These are phyloP conservation scores for Trifolium subterraneum DNA, from an alignment of 306 rosid genomes.

Conservation along the genomic window DNA sequence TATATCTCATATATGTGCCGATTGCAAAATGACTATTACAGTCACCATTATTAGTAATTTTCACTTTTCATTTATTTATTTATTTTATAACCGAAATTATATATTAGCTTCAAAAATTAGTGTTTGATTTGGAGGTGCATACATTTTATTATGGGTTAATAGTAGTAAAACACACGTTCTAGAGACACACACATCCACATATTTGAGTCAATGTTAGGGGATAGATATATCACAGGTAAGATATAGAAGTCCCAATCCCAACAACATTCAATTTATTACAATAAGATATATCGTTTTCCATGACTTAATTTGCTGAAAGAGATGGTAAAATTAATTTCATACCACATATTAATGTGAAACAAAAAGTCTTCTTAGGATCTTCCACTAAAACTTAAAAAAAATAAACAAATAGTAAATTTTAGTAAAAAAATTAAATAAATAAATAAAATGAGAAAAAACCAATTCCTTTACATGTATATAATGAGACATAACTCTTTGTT, in stretches of 20 bases:
- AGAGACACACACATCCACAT: too few relatives aligned
- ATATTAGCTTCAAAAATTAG: too few relatives aligned
- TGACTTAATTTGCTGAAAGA: background rate
- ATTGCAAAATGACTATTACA: too few relatives aligned
- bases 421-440: background rate
- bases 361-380: background rate
- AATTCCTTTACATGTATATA: background rate
- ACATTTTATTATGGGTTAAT: too few relatives aligned
- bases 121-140: too few relatives aligned
- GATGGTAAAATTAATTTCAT: background rate
- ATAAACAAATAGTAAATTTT: background rate
- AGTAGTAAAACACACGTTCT: too few relatives aligned
- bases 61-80: too few relatives aligned
- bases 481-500: background rate
- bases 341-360: background rate
- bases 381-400: background rate
- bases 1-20: too few relatives aligned
- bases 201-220: too few relatives aligned
- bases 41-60: too few relatives aligned
- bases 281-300: background rate
- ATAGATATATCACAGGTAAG: too few relatives aligned
- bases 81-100: too few relatives aligned
- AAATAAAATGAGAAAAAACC: background rate
- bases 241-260: background rate
- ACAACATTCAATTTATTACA: background rate